Conservation (phyloP, 1,284 basidiomycete species). For the Volvariella surrecta region DNA sequence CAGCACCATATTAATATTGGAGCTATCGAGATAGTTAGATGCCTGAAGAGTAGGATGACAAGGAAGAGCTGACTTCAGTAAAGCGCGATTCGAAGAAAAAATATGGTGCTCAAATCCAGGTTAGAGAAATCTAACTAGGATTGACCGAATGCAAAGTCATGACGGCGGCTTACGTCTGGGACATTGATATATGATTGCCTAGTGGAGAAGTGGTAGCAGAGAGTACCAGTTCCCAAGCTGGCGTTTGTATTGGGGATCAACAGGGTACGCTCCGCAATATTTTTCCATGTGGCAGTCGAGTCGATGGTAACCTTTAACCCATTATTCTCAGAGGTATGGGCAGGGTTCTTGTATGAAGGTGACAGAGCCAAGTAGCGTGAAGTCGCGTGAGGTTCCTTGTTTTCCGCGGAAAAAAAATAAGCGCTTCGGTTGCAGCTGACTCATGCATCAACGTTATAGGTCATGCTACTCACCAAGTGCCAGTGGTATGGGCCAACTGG, state of each 20-base stretch:
- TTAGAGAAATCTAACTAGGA: slow-evolving; percentile 17
- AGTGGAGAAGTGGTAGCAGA: slow-evolving; percentile 61
- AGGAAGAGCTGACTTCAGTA: slow-evolving; percentile 34
- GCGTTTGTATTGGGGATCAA: slow-evolving; percentile 51
- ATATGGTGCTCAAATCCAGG: slow-evolving; percentile 50
- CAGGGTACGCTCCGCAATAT: slow-evolving; percentile 39
- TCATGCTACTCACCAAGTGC: too few species aligned
- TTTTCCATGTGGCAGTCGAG: slow-evolving; percentile 44
- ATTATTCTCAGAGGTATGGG: slow-evolving; percentile 39
- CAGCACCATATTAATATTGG: slow-evolving; percentile 51
- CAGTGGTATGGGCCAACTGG: slow-evolving; percentile 50
- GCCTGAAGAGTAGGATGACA: neutral
- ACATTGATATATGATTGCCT: slow-evolving; percentile 38
- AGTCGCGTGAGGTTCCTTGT: slow-evolving; percentile 46
- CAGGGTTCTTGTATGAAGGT: slow-evolving; percentile 53
- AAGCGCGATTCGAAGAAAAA: slow-evolving; percentile 61
- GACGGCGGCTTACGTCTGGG: slow-evolving; percentile 33
- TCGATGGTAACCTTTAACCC: slow-evolving; percentile 53
- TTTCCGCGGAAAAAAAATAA: slow-evolving; percentile 34
- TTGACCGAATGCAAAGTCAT: neutral
- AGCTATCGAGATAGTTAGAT: neutral
- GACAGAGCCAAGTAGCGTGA: slow-evolving; percentile 46
- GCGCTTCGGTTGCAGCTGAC: too few species aligned
- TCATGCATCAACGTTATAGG: too few species aligned
- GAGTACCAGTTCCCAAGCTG: slow-evolving; percentile 50